Evolutionary conservation across 202 grass and related monocot genomes (phyloP).

Genomic region (Hordeum pubiflorum): DNA sequence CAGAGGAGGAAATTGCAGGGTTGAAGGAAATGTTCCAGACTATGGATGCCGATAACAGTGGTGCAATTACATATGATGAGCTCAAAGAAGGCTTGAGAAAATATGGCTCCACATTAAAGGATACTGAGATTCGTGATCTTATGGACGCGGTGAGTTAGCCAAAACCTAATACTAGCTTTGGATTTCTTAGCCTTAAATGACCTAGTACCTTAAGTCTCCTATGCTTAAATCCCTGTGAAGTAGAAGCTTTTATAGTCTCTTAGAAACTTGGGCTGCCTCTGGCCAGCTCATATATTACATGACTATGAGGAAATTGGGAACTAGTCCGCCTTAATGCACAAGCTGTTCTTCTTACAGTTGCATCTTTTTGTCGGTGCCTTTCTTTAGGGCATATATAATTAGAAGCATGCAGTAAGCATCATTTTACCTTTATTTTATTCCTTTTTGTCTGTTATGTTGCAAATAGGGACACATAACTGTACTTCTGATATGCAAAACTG

Average conservation of each 20-base stretch:
- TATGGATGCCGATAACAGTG: slow-evolving; percentile 85
- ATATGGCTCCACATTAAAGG: slow-evolving; percentile 88
- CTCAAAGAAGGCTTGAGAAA: slow-evolving; percentile 76
- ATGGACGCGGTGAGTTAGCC: slow-evolving; percentile 76
- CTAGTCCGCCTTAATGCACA: neutral
- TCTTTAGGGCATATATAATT: slow-evolving; percentile 12
- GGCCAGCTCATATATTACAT: neutral
- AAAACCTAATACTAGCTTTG: slow-evolving; percentile 5
- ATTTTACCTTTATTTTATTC: neutral
- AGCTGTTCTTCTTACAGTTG: neutral
- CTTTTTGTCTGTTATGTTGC: neutral
- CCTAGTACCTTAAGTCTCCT: slow-evolving; percentile 4
- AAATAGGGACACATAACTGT: neutral
- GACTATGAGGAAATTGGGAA: neutral
- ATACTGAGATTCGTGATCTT: slow-evolving; percentile 88
- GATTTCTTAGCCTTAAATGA: slow-evolving; percentile 21
- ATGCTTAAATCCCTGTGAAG: neutral
- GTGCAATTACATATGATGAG: slow-evolving; percentile 87
- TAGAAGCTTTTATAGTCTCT: neutral
- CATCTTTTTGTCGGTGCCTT: neutral
- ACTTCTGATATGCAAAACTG: slow-evolving; percentile 5
- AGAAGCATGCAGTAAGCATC: neutral
- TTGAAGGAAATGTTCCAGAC: slow-evolving; percentile 88
- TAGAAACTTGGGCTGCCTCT: neutral
- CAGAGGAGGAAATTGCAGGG: slow-evolving; percentile 93